phyloP scores from a whole-genome alignment of 345 rosid species.

The Melastoma malabathricum region DNA sequence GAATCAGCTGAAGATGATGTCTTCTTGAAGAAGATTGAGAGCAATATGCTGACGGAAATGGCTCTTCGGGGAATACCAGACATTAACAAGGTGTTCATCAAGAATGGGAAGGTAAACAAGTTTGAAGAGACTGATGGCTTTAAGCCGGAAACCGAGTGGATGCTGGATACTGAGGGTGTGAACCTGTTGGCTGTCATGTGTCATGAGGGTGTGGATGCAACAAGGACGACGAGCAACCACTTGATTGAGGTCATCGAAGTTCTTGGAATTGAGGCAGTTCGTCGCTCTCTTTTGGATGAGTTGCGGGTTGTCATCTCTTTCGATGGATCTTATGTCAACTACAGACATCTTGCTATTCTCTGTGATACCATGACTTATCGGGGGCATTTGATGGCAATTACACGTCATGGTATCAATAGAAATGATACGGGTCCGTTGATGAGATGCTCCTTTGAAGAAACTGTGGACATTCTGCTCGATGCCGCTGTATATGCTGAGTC shows the following conservation, averaged over 20 bases:
- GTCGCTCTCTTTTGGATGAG: constrained; percentile 82
- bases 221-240: constrained; percentile 90
- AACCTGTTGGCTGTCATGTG: constrained; percentile 95
- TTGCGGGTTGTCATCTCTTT: constrained; percentile 92
- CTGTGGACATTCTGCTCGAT: constrained; percentile 94
- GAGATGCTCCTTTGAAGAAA: constrained; percentile 98
- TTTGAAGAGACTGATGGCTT: constrained; percentile 76
- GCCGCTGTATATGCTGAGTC: constrained; percentile 94
- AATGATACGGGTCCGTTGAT: constrained; percentile 96
- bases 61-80: constrained; percentile 94
- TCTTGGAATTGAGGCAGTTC: constrained; percentile 96
- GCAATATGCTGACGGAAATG: constrained; percentile 97
- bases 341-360: constrained; percentile 87
- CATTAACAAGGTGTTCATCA: constrained; percentile 89
- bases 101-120: constrained; percentile 59
- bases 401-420: constrained; percentile 93
- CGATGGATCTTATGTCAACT: constrained; percentile 95
- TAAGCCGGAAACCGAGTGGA: constrained; percentile 85
- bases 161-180: constrained; percentile 98
- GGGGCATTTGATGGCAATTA: constrained; percentile 96
- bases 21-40: constrained; percentile 87
- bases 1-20: constrained; percentile 98
- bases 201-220: constrained; percentile 86
- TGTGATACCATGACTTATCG: constrained; percentile 99
- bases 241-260: constrained; percentile 92